phyloP scores from a whole-genome alignment of 805 yeast genomes.

The Sugiyamaella chiloensis region DNA sequence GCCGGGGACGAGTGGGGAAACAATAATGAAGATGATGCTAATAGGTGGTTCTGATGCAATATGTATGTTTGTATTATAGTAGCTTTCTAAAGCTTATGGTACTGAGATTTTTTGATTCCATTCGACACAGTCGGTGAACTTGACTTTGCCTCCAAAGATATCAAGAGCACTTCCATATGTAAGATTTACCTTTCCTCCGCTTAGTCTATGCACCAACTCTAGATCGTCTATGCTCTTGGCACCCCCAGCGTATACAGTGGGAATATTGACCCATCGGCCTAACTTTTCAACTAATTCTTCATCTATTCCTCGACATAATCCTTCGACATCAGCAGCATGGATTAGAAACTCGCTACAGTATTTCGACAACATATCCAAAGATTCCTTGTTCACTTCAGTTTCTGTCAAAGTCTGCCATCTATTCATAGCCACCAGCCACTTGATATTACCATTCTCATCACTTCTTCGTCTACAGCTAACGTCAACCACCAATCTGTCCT shows the following conservation, averaged over 20 bases:
- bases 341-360: slow-evolving; percentile 86
- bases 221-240: slow-evolving; percentile 75
- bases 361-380: slow-evolving; percentile 51
- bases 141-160: slow-evolving; percentile 91
- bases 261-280: slow-evolving; percentile 75
- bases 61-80: background rate
- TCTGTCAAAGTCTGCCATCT: slow-evolving; percentile 92
- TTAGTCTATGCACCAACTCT: slow-evolving; percentile 58
- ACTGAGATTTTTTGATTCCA: slow-evolving; percentile 56
- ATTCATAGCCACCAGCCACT: slow-evolving; percentile 97
- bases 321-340: slow-evolving; percentile 99
- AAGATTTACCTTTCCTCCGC: slow-evolving; percentile 81
- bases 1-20: slow-evolving; percentile 6
- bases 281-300: slow-evolving; percentile 65
- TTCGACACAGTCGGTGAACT: slow-evolving; percentile 64
- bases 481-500: slow-evolving; percentile 71
- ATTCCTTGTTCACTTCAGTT: slow-evolving; percentile 50
- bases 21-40: slow-evolving; percentile 1
- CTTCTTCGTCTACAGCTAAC: slow-evolving; percentile 70
- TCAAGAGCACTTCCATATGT: slow-evolving; percentile 93
- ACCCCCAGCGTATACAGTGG: slow-evolving; percentile 96
- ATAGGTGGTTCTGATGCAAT: slow-evolving; percentile 5
- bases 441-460: slow-evolving; percentile 24
- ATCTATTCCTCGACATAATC: slow-evolving; percentile 91
- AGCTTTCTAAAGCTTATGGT: background rate